Conservation (phyloP, 345 rosid species). For the Sonneratia caseolaris region DNA sequence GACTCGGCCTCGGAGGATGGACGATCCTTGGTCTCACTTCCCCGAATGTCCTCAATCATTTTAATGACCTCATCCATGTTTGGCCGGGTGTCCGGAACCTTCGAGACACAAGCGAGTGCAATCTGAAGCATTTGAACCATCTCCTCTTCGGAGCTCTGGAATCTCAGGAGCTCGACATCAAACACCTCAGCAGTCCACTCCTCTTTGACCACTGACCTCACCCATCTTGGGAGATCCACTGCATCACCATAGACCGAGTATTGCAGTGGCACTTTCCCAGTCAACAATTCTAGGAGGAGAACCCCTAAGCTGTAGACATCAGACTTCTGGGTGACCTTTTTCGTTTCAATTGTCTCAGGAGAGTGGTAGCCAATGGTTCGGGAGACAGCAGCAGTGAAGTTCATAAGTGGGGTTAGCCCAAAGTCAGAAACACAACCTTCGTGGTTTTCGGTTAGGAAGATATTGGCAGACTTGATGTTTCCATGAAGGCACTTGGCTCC, state of each 20-base stretch:
- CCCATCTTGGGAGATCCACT: conserved; percentile 78
- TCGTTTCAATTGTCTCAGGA: conserved; percentile 62
- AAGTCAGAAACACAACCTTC: conserved; percentile 60
- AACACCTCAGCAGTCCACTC: conserved; percentile 93
- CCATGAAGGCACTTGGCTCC: conserved; percentile 50
- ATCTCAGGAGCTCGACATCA: conserved; percentile 63
- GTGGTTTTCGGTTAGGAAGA: conserved; percentile 47
- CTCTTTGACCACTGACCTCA: conserved; percentile 68
- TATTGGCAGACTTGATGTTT: conserved; percentile 65
- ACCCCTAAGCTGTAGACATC: conserved; percentile 87
- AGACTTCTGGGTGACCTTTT: conserved; percentile 47
- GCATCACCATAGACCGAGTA: conserved; percentile 47
- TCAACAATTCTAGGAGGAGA: conserved; percentile 66
- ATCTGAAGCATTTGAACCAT: conserved; percentile 89
- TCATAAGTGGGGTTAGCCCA: conserved; percentile 48
- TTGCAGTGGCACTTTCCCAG: conserved; percentile 62
- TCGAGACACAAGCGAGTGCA: conserved; percentile 55
- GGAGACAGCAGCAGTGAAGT: conserved; percentile 34
- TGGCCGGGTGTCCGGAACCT: conserved; percentile 48
- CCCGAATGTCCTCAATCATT: conserved; percentile 57
- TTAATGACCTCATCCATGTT: conserved; percentile 51
- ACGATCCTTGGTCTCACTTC: conserved; percentile 36
- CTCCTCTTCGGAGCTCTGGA: conserved; percentile 57
- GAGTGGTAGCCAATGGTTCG: conserved; percentile 59
- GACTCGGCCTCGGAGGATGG: conserved; percentile 53